Percentiles rank a stretch among this genome's conserved stretches.
Conservation (phyloP, 257 asterid genomes). For the Primulina huaijiensis region DNA sequence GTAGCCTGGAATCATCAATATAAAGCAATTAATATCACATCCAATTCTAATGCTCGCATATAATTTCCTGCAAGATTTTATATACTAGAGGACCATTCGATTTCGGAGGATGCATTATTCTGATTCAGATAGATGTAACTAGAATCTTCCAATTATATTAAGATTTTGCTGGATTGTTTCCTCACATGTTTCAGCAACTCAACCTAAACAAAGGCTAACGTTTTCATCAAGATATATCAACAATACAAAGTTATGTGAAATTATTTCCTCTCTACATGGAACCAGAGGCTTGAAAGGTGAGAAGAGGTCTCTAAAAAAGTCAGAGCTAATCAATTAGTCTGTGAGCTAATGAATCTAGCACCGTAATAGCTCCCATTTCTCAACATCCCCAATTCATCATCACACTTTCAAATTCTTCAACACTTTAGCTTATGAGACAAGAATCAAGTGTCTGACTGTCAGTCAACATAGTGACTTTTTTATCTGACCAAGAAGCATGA, state of each 20-base stretch:
- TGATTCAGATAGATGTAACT: not conserved
- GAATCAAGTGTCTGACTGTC: not conserved
- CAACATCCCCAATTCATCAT: not conserved
- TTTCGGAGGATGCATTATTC: not conserved
- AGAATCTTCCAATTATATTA: too few relatives aligned
- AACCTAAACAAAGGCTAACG: not conserved
- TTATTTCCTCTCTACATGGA: not conserved
- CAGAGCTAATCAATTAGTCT: not conserved
- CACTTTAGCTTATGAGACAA: not conserved
- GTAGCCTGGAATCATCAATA: slow-evolving; percentile 56
- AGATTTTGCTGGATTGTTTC: not conserved
- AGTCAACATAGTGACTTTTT: not conserved
- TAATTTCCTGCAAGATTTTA: slow-evolving; percentile 4
- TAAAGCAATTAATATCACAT: slow-evolving; percentile 27
- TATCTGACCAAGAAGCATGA: not conserved
- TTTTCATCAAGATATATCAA: not conserved
- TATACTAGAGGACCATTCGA: not conserved
- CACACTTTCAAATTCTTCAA: not conserved
- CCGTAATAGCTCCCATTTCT: not conserved
- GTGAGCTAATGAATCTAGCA: not conserved
- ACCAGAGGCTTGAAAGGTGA: too few relatives aligned
- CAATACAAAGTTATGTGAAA: not conserved
- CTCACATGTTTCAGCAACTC: not conserved
- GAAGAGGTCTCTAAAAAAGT: too few relatives aligned
- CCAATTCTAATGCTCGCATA: slow-evolving; percentile 25